Base-by-base conservation (phyloP, 78 protist species). In the Planoprotostelium fungivorum region DNA sequence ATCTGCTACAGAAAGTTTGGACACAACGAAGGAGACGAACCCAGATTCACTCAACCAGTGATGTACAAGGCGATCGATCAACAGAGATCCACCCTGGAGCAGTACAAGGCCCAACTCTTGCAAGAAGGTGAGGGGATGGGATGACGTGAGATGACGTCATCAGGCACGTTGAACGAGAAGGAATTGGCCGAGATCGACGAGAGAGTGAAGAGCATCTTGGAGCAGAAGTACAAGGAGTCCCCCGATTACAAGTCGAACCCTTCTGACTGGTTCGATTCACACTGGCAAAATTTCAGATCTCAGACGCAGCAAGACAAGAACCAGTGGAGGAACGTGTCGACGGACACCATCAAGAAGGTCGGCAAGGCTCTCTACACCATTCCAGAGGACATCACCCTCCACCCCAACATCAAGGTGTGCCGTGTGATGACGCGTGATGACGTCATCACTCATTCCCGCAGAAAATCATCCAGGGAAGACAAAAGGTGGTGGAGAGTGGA, bases 21-120 rank as follows among this genome's bases (percentile, higher is more conserved):
- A 29, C 99, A 98, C 96, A 98, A 98, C 94, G 99, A 98, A 94
- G 38, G 90, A 0, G 99, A 98, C 91, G 94, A 98, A 91, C 99
- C 99, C 84, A 83, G 91, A 87, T 97, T 98, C 96, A 98, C 99
- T n/a, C 99, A 98, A 93, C 99, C 99, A 86, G 84, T 92, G 28
- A 97, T 98, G 98, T 97, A 96, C 90, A 88, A n/a, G 38, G 94
- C 83, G 86, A 94, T 91, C 38, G 88, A 63, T 1, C 89, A 95
- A 87, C 95, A 89, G 63, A 88, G 90, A 0, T 86, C 97, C 86
- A 91, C 90, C 83, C 90, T 96, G 1, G 90, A 93, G 29, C 86
- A 88, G 37, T 96, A 97, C 91, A 89, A 85, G 16, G 37, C 92
- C 1, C 85, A 90, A 51, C 84, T 96, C 39, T 36, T 95, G 51